Evolutionary conservation across 2,329 filamentous ascomycete genomes (phyloP), one percentile per base, ranked within the genome.

Genomic region (Fusarium coicis): DNA sequence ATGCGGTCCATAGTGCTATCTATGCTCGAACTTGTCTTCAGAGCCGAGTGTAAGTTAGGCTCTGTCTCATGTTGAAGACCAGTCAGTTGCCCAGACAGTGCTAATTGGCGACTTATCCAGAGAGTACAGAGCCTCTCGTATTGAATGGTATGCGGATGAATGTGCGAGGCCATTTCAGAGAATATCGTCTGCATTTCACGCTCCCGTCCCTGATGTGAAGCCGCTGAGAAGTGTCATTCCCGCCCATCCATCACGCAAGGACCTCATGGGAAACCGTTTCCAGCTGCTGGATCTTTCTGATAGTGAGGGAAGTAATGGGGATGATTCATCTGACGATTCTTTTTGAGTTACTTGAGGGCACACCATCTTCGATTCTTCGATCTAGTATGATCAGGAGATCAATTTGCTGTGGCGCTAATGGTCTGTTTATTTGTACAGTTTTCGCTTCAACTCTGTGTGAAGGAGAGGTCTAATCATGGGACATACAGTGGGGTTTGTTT

Each of bases 1-100:
- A 95, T 80, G 94, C 93, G 1, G 87, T 97, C 15, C 88, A 92
- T 77, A 91, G 92, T 70, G 92, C 93, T 16, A 87, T 94, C 58
- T 93, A 92, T 81, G 93, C 93, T 14, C 88, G 90, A 23, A 93
- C 89, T 15, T 96, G 93, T 83, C 93, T 97, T 92, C 91, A 92
- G 88, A 90, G 87, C 71, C 84, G 86, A 60, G 72, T 74, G 87
- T 89, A 79, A 78, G 86, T 82, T 28, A 2, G 46, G 28, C 26
- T 28, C 37, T 50, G n/a, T 21, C 28, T 15, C 14, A 16, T 7
- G 50, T 11, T 12, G 19, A 34, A 44, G 16, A 15, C 16, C 34
- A 52, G 23, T 19, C 34, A 59, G 28, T 16, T 14, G n/a, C 26
- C 23, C 14, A 36, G 26, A 14, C 15, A 42, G 26, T 46, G 49